Evolutionary conservation across 768 basidiomycete genomes (phyloP).

Genomic region (Kwoniella sp.): DNA sequence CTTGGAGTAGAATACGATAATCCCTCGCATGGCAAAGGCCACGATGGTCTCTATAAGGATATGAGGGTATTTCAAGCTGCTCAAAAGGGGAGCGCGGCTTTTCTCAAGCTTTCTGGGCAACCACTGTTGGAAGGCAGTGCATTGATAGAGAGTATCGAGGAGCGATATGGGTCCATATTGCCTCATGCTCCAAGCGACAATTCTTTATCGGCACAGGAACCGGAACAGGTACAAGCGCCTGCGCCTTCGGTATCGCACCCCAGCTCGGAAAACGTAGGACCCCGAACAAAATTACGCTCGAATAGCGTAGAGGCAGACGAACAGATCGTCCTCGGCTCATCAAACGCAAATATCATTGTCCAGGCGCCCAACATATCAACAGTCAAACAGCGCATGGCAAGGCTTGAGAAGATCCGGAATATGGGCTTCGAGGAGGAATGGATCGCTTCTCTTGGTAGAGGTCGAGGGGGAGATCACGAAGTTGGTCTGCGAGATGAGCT

Average conservation of each 20-base stretch:
- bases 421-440: conserved; percentile 74
- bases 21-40: conserved; percentile 72
- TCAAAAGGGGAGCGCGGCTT: conserved; percentile 43
- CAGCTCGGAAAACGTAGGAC: not conserved
- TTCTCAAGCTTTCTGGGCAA: conserved; percentile 32
- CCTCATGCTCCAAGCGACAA: not conserved
- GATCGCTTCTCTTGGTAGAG: conserved; percentile 58
- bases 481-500: conserved; percentile 5
- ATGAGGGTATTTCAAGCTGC: conserved; percentile 68
- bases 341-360: conserved; percentile 77
- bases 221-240: too few species aligned
- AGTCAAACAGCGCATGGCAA: conserved; percentile 70
- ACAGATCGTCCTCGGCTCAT: conserved; percentile 76
- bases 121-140: conserved; percentile 57
- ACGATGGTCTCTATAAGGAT: conserved; percentile 78
- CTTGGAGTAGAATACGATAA: conserved; percentile 99
- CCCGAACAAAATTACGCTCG: not conserved
- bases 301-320: conserved; percentile 23
- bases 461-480: conserved; percentile 52
- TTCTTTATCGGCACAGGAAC: too few species aligned
- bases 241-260: too few species aligned
- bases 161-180: conserved; percentile 66
- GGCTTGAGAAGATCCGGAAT: conserved; percentile 70
- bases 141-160: conserved; percentile 72
- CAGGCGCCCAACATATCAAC: conserved; percentile 82